phyloP scores from a whole-genome alignment of 345 rosid species.

The Populus davidiana region DNA sequence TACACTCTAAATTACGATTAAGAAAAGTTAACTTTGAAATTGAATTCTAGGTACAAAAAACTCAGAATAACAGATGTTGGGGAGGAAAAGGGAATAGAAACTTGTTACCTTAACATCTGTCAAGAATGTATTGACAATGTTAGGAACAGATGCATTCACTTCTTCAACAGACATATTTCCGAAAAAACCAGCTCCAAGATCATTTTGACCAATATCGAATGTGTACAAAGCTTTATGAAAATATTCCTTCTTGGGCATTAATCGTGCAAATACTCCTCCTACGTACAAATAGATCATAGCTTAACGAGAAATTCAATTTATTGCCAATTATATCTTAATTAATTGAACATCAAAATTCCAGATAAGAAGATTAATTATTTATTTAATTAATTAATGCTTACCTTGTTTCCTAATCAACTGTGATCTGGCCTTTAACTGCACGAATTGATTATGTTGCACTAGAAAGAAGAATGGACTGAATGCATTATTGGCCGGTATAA shows the following conservation, averaged over 20 bases:
- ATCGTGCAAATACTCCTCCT: slow-evolving; percentile 34
- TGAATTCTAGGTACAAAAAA: too few species aligned
- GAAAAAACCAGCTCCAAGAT: slow-evolving; percentile 39
- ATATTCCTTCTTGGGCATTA: slow-evolving; percentile 39
- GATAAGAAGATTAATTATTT: too few species aligned
- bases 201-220: slow-evolving; percentile 65
- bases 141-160: slow-evolving; percentile 42
- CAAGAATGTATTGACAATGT: slow-evolving; percentile 35
- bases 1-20: too few species aligned
- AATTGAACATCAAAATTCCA: too few species aligned
- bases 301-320: neutral
- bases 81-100: too few species aligned
- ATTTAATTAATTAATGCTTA: neutral
- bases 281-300: neutral
- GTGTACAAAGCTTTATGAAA: slow-evolving; percentile 49
- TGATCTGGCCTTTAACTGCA: slow-evolving; percentile 39
- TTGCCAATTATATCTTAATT: neutral
- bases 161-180: slow-evolving; percentile 31
- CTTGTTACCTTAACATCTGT: slow-evolving; percentile 34
- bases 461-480: slow-evolving; percentile 45
- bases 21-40: too few species aligned
- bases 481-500: slow-evolving; percentile 20
- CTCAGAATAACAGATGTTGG: too few species aligned
- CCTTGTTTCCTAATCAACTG: slow-evolving; percentile 41
- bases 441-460: slow-evolving; percentile 44